Evolutionary conservation across 164 flowering plant species (phyloP).

Genomic region (Nymphaea colorata): DNA sequence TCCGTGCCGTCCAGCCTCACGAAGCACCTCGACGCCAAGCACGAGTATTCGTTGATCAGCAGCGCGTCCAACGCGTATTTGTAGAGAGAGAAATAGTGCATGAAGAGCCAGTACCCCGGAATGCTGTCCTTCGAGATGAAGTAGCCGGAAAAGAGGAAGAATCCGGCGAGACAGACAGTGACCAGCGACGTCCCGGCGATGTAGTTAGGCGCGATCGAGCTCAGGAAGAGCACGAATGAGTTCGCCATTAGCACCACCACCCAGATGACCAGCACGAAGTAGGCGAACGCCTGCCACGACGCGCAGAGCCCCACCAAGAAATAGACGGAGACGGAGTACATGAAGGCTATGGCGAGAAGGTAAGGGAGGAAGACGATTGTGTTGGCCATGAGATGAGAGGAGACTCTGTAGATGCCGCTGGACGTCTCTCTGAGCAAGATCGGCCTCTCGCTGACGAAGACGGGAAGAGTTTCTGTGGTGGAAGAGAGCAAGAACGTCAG

Average conservation of each 20-base stretch:
- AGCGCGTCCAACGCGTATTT: conserved; percentile 82
- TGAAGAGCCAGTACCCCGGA: conserved; percentile 83
- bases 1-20: conserved; percentile 46
- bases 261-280: conserved; percentile 84
- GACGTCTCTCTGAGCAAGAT: conserved; percentile 73
- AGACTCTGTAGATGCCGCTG: conserved; percentile 72
- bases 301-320: conserved; percentile 84
- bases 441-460: conserved; percentile 81
- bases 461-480: conserved; percentile 86
- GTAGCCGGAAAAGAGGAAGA: conserved; percentile 95
- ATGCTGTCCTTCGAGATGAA: conserved; percentile 66
- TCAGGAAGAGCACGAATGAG: conserved; percentile 79
- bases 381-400: conserved; percentile 77
- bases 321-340: conserved; percentile 66
- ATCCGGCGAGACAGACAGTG: conserved; percentile 52
- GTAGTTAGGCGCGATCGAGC: conserved; percentile 82
- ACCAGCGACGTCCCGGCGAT: conserved; percentile 81
- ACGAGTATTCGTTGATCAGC: conserved; percentile 82
- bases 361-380: conserved; percentile 88
- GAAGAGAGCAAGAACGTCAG: conserved; percentile 93
- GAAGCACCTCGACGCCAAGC: conserved; percentile 53
- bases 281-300: conserved; percentile 62
- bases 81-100: conserved; percentile 88
- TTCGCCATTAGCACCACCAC: conserved; percentile 75
- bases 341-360: conserved; percentile 47